Conservation (phyloP, 345 rosid species). For the Citrus maxima region DNA sequence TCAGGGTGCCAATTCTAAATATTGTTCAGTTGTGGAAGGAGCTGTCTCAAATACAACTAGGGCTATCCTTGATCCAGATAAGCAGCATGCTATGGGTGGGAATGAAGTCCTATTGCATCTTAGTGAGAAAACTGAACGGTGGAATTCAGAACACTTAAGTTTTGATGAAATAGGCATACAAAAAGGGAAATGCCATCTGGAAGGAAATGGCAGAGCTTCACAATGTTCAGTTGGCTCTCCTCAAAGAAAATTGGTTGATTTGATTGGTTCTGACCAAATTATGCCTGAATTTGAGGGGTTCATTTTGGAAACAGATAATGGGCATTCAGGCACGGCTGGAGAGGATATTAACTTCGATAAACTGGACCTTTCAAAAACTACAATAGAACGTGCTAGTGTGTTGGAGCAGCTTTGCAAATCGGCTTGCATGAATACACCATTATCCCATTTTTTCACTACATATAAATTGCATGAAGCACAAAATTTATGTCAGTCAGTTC, state of each 20-base stretch:
- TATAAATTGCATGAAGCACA: slow-evolving; percentile 32
- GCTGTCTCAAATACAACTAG: slow-evolving; percentile 30
- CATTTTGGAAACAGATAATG: slow-evolving; percentile 42
- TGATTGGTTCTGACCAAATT: slow-evolving; percentile 28
- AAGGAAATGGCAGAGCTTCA: slow-evolving; percentile 24
- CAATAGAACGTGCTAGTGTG: slow-evolving; percentile 50
- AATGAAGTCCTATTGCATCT: slow-evolving; percentile 25
- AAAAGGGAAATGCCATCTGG: slow-evolving; percentile 20
- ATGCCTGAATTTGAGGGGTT: slow-evolving; percentile 67
- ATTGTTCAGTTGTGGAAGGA: slow-evolving; percentile 33
- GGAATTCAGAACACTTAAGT: slow-evolving; percentile 26
- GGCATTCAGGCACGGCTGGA: slow-evolving; percentile 25
- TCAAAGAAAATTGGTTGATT: slow-evolving; percentile 22
- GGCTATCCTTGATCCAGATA: slow-evolving; percentile 21
- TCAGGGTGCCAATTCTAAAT: slow-evolving; percentile 28
- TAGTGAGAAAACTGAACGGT: slow-evolving; percentile 20
- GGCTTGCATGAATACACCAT: slow-evolving; percentile 57
- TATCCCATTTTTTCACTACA: slow-evolving; percentile 42
- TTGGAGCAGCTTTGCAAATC: slow-evolving; percentile 71
- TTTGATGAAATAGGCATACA: slow-evolving; percentile 26
- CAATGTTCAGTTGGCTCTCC: slow-evolving; percentile 32
- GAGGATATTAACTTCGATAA: slow-evolving; percentile 38
- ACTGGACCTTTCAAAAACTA: slow-evolving; percentile 45
- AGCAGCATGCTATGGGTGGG: slow-evolving; percentile 26
- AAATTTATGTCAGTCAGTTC: slow-evolving; percentile 53